Percentiles rank a stretch among this genome's conserved stretches.
Conservation (phyloP, 1,284 basidiomycete species). For the Gomphus sp. region DNA sequence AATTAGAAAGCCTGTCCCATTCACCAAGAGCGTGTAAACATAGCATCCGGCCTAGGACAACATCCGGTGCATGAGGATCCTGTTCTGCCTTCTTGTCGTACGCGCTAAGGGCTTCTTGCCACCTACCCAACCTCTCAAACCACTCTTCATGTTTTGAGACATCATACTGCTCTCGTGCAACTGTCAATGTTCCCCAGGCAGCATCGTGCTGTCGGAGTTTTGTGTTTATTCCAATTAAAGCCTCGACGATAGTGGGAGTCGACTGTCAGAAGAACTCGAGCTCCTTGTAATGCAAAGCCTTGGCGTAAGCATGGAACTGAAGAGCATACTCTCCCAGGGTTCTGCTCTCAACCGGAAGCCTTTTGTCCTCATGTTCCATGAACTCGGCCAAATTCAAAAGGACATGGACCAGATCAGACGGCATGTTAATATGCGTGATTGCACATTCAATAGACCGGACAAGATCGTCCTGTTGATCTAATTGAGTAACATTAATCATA, state of each 20-base stretch:
- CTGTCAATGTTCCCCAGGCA: conserved; percentile 88
- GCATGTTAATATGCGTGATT: conserved; percentile 72
- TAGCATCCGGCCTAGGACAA: conserved; percentile 86
- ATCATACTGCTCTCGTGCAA: conserved; percentile 80
- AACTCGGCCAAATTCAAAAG: conserved; percentile 97
- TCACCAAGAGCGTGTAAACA: conserved; percentile 97
- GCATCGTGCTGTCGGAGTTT: conserved; percentile 95
- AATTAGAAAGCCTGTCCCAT: conserved; percentile 87
- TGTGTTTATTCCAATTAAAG: conserved; percentile 95
- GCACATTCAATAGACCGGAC: conserved; percentile 88
- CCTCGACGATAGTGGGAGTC: conserved; percentile 80
- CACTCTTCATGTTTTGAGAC: conserved; percentile 90
- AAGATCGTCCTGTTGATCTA: conserved; percentile 68
- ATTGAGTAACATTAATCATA: not conserved
- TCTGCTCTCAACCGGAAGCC: conserved; percentile 88
- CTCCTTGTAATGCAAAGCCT: conserved; percentile 98
- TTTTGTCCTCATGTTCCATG: conserved; percentile 99
- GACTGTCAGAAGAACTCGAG: conserved; percentile 93
- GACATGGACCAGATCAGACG: conserved; percentile 89
- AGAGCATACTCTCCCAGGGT: conserved; percentile 92
- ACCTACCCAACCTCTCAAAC: conserved; percentile 95
- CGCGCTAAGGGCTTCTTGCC: conserved; percentile 88
- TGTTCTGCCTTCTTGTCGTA: conserved; percentile 75
- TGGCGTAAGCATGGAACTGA: conserved; percentile 94
- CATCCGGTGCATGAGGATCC: conserved; percentile 63